Base-by-base conservation (phyloP, 345 rosid genomes). In the Mercurialis annua region DNA sequence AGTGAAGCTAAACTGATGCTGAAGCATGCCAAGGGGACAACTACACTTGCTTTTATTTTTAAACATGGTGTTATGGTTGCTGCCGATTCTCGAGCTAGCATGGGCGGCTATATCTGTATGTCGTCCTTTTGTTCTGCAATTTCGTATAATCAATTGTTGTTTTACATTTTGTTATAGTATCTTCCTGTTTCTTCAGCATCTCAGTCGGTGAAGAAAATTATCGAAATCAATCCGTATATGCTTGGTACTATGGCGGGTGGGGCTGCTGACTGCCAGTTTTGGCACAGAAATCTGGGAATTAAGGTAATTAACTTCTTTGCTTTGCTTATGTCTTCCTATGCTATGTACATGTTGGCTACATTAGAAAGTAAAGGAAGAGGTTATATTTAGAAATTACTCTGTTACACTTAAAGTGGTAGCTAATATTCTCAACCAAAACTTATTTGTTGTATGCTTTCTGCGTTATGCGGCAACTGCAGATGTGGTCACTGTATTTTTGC, bases 201-300 rank as follows among this genome's bases (percentile, higher is more conserved):
- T 16, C 96, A 87, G 44, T 87, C 96, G 0, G 98, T 89, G 79
- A 92, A 92, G 79, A 92, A 92, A 71, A 92, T 92, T 81, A 92
- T 92, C 73, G 98, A 92, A 78, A 92, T 92, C 66, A 92, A 92
- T 68, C 98, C 98, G 20, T 84, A 92, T 60, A 87, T 92, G 98
- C 92, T 87, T 52, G 98, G 98, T 21, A 92, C 94, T n/a, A 92
- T 92, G 96, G 98, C 96, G 73, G 98, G 98, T 72, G 98, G 98
- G 67, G 98, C 94, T 80, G 98, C 98, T 70, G 96, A 92, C 63
- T 92, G 98, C 77, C 96, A 89, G 74, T 89, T 92, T 76, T 92
- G 98, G 98, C 98, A 92, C 78, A 86, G 96, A 65, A 92, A 92
- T 81, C 82, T 92, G 5, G 98, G 96, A 43, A 92, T 87, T 70